Conservation (phyloP, 176 grass and related monocot genomes). For the Chrysopogon serrulatus region DNA sequence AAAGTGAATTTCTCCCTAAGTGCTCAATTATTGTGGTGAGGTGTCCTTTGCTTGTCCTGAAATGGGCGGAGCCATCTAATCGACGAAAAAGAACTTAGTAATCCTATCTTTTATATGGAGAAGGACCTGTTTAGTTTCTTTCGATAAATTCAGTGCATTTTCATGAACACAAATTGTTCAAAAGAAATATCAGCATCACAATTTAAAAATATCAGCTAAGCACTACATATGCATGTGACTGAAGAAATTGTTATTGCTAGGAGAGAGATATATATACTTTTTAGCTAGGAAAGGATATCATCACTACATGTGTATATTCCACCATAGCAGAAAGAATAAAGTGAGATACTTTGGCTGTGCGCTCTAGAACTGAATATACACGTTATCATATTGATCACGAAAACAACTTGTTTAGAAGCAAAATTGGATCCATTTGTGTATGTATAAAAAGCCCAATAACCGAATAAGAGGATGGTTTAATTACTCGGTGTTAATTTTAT, state of each 20-base stretch:
- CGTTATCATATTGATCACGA: background rate
- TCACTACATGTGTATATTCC: background rate
- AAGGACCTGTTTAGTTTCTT: background rate
- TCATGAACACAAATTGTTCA: background rate
- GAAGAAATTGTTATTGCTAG: background rate
- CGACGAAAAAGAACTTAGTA: background rate
- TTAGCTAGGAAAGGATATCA: background rate
- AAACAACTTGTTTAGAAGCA: background rate
- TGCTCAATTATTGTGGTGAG: conserved; percentile 27
- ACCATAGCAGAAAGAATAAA: background rate
- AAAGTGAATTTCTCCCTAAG: background rate
- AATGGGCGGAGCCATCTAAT: background rate
- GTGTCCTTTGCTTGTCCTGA: background rate
- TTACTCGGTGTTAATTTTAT: background rate
- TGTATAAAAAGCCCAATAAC: background rate
- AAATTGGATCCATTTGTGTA: too few relatives aligned
- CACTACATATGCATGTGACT: background rate
- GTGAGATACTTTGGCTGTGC: background rate
- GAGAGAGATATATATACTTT: too few relatives aligned
- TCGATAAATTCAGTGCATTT: background rate
- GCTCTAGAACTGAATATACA: background rate
- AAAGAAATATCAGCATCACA: background rate
- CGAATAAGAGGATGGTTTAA: background rate
- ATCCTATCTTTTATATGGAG: background rate
- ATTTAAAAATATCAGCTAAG: background rate